Evolutionary conservation across 1,284 basidiomycete genomes (phyloP).

Genomic region (Sporisorium scitamineum): DNA sequence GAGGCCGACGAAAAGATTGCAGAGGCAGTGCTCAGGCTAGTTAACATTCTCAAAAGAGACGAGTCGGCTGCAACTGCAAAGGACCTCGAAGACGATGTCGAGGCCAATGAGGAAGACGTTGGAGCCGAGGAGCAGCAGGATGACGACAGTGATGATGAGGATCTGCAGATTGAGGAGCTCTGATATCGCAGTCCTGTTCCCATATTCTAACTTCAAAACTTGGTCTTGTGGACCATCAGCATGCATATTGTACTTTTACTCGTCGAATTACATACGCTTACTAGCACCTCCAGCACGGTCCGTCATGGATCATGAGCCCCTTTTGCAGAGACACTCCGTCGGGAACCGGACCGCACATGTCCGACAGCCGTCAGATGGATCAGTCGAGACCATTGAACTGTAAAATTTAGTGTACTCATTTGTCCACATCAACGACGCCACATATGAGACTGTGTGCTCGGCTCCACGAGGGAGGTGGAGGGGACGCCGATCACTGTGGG

Average conservation of each 20-base stretch:
- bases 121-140: slow-evolving; percentile 46
- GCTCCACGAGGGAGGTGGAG: not conserved
- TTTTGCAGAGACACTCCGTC: too few relatives aligned
- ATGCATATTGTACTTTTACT: slow-evolving; percentile 26
- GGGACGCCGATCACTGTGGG: not conserved
- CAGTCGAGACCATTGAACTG: not conserved
- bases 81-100: slow-evolving; percentile 51
- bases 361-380: not conserved
- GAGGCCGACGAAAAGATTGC: slow-evolving; percentile 79
- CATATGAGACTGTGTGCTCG: not conserved
- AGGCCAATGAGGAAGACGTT: slow-evolving; percentile 44
- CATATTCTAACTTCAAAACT: not conserved
- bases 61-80: slow-evolving; percentile 59
- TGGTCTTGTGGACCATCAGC: slow-evolving; percentile 1
- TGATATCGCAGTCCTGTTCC: too few relatives aligned
- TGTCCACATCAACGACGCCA: slow-evolving; percentile 3
- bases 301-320: not conserved
- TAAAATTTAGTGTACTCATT: not conserved
- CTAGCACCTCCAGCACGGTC: not conserved
- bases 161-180: slow-evolving; percentile 64
- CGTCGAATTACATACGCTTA: not conserved
- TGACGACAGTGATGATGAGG: slow-evolving; percentile 54
- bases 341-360: not conserved
- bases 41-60: slow-evolving; percentile 67
- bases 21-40: slow-evolving; percentile 65